Evolutionary conservation across 345 rosid genomes (phyloP).

Genomic region (Moricandia moricandioides): DNA sequence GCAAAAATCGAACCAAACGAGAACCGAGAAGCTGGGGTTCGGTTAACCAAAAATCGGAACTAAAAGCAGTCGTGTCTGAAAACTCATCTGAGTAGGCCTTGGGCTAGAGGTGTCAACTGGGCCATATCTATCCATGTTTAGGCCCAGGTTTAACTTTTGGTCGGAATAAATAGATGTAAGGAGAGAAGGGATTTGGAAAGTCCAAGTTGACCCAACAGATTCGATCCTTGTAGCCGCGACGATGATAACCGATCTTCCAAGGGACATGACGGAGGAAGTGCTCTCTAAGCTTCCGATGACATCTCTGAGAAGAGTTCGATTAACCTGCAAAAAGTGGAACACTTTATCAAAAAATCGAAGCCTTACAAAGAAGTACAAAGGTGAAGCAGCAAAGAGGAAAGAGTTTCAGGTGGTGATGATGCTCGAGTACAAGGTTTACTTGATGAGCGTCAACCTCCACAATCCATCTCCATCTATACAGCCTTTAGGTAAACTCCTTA

Average conservation of each 20-base stretch:
- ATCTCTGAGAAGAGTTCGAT: neutral
- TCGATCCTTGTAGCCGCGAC: neutral
- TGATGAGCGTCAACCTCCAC: neutral
- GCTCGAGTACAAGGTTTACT: neutral
- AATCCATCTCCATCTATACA: neutral
- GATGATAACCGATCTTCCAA: neutral
- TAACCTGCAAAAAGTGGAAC: neutral
- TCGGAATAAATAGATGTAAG: neutral
- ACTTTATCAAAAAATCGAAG: neutral
- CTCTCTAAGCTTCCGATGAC: neutral
- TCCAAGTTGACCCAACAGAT: too few species aligned
- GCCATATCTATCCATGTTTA: neutral
- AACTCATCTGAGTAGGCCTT: neutral
- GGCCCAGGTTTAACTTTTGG: neutral
- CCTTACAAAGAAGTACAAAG: neutral
- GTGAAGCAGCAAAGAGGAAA: neutral
- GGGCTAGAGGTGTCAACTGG: neutral
- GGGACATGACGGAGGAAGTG: neutral
- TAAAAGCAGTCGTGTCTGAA: too few species aligned
- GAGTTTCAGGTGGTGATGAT: neutral
- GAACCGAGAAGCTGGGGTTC: too few species aligned
- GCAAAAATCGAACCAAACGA: too few species aligned
- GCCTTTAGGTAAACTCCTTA: neutral
- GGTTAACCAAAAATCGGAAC: too few species aligned
- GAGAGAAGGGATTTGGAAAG: neutral